phyloP scores from a whole-genome alignment of 2,329 filamentous ascomycete species.

The Diaporthe destruens region DNA sequence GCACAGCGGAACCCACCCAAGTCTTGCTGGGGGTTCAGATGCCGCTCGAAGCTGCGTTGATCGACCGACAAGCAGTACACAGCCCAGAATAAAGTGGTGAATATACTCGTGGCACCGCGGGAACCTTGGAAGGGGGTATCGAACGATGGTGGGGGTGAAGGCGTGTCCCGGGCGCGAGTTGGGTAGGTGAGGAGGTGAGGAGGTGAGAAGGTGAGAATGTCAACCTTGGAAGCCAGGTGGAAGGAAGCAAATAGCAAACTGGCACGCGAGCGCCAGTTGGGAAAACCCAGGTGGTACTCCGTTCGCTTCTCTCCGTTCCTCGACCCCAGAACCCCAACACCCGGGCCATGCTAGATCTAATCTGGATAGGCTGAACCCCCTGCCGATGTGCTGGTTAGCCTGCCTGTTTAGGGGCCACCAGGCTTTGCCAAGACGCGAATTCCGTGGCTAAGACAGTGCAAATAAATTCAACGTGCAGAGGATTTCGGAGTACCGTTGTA shows the following conservation, averaged over 20 bases:
- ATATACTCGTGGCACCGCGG: neutral
- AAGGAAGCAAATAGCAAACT: conserved; percentile 18
- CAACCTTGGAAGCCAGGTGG: neutral
- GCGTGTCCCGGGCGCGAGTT: conserved; percentile 10
- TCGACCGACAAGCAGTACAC: neutral
- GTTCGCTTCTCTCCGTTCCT: neutral
- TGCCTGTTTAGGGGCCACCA: conserved; percentile 2
- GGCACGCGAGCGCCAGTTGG: conserved; percentile 15
- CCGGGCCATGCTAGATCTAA: conserved; percentile 17
- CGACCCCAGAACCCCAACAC: conserved; percentile 2
- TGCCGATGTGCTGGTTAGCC: conserved; percentile 21
- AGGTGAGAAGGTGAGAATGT: neutral
- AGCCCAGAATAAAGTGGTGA: neutral
- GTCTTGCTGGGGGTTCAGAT: too few species aligned
- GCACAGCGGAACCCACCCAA: conserved; percentile 5
- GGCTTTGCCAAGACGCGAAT: conserved; percentile 1
- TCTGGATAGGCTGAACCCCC: conserved; percentile 22
- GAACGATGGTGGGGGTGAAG: neutral
- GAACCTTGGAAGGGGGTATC: neutral
- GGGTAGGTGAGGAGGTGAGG: neutral
- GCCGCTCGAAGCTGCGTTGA: neutral
- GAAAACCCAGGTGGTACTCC: neutral
- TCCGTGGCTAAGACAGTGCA: conserved; percentile 6
- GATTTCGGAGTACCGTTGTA: too few species aligned
- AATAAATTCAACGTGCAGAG: neutral